A percentile compares a stretch with the other conserved stretches of the same genome.
These are phyloP conservation scores for Maudiozyma humilis DNA, from an alignment of 1,139 yeast genomes.

Conservation along the genomic window DNA sequence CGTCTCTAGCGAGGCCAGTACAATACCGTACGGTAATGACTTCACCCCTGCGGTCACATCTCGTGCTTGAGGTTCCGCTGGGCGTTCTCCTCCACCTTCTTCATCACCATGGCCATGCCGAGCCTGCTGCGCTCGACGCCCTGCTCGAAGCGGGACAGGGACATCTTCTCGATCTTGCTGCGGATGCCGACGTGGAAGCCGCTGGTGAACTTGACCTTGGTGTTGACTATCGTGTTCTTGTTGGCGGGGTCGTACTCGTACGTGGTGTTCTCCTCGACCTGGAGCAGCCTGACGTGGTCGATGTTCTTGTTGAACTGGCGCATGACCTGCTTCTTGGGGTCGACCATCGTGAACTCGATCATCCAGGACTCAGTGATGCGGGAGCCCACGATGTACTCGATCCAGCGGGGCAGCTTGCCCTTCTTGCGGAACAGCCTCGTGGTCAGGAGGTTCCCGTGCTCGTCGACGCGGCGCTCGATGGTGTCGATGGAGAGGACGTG, in stretches of 20 bases:
- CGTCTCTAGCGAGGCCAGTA: too few species aligned
- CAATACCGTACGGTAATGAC: too few species aligned
- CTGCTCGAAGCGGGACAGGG: slow-evolving; percentile 58
- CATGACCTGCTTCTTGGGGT: slow-evolving; percentile 51
- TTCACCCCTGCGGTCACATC: not conserved
- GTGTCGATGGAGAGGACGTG: slow-evolving; percentile 87
- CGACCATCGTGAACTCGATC: slow-evolving; percentile 69
- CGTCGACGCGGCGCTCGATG: slow-evolving; percentile 34
- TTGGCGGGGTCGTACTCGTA: slow-evolving; percentile 35
- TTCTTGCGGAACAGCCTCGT: slow-evolving; percentile 70
- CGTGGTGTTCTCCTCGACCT: slow-evolving; percentile 68
- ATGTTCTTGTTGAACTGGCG: slow-evolving; percentile 72
- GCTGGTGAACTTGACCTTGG: slow-evolving; percentile 63
- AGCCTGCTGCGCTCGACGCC: slow-evolving; percentile 59
- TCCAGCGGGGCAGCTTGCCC: slow-evolving; percentile 77
- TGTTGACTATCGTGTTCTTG: slow-evolving; percentile 22
- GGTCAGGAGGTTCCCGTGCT: slow-evolving; percentile 54
- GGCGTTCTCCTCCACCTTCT: slow-evolving; percentile 36
- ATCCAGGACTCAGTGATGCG: slow-evolving; percentile 67
- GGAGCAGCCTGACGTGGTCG: slow-evolving; percentile 73
- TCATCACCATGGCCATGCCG: slow-evolving; percentile 77
- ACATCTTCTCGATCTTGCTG: slow-evolving; percentile 76
- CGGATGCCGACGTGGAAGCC: slow-evolving; percentile 52
- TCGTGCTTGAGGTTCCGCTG: not conserved
- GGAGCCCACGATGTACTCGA: slow-evolving; percentile 62